Percentiles rank a stretch among this genome's conserved stretches.
phyloP scores from a whole-genome alignment of 2,329 filamentous ascomycete genomes.

The Coniochaeta sp. region DNA sequence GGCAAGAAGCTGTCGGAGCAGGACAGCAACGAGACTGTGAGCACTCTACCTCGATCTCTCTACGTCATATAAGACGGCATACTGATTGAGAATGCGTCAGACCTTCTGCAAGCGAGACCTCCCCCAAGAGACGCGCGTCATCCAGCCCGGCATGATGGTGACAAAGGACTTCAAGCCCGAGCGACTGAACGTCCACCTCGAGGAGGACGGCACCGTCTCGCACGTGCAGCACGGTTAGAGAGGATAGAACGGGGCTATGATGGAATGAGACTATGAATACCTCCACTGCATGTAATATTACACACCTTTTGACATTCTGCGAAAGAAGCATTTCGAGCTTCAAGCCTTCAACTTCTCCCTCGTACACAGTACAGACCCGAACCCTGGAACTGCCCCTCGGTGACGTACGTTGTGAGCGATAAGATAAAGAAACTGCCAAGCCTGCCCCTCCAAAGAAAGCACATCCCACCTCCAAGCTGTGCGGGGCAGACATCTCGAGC shows the following conservation, averaged over 20 bases:
- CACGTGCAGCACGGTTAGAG: slow-evolving; percentile 50
- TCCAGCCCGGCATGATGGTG: slow-evolving; percentile 49
- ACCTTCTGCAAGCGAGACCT: slow-evolving; percentile 55
- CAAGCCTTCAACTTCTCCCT: no score
- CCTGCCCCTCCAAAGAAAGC: slow-evolving; percentile 10
- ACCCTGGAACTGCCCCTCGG: slow-evolving; percentile 3
- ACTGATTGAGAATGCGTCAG: slow-evolving; percentile 26
- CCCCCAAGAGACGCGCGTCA: slow-evolving; percentile 47
- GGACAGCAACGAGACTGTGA: slow-evolving; percentile 45
- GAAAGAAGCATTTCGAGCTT: background rate
- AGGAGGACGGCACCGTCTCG: slow-evolving; percentile 53
- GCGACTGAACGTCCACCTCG: slow-evolving; percentile 52
- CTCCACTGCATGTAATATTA: background rate
- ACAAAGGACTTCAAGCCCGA: slow-evolving; percentile 49
- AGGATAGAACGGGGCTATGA: background rate
- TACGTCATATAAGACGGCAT: background rate
- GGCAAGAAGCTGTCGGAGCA: slow-evolving; percentile 55
- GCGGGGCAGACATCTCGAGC: slow-evolving; percentile 1
- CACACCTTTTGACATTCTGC: background rate
- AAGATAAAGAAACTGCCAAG: slow-evolving; percentile 1
- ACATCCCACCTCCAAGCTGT: slow-evolving; percentile 3
- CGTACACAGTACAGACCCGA: no score
- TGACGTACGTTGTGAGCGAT: slow-evolving; percentile 8
- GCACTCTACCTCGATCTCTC: slow-evolving; percentile 11
- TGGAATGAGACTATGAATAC: background rate